Conservation (phyloP, 2,329 filamentous ascomycete genomes). For the Diaporthe sp. region DNA sequence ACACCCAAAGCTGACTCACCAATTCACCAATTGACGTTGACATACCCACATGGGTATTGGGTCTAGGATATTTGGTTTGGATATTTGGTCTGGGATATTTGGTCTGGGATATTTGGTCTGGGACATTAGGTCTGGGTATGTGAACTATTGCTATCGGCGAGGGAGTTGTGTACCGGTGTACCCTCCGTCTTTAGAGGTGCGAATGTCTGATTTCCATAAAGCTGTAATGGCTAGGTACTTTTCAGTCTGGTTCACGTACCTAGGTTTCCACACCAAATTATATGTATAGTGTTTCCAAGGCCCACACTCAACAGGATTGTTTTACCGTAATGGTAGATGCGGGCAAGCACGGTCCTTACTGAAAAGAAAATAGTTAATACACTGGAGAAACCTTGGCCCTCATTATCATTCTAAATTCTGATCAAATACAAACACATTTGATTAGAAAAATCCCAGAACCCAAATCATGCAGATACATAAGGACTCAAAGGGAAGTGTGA, state of each 20-base stretch:
- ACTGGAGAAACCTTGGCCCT: neutral
- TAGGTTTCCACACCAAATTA: neutral
- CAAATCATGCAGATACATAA: neutral
- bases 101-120: too few species aligned
- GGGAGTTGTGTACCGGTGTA: too few species aligned
- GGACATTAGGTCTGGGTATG: too few species aligned
- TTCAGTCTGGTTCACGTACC: neutral
- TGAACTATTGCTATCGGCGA: too few species aligned
- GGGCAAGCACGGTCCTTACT: neutral
- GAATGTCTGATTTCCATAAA: too few species aligned
- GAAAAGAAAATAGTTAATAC: neutral
- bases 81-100: too few species aligned
- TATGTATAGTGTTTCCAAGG: neutral
- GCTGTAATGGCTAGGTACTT: neutral
- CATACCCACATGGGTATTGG: too few species aligned
- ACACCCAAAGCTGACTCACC: too few species aligned
- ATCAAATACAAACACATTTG: neutral
- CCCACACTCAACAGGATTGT: neutral
- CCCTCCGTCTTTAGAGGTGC: too few species aligned
- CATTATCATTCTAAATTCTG: neutral
- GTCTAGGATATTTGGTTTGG: too few species aligned
- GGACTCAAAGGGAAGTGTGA: neutral
- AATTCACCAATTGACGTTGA: too few species aligned
- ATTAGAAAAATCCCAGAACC: neutral
- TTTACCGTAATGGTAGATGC: neutral